These are phyloP conservation scores for Periconia sp. DNA, from an alignment of 2,329 filamentous ascomycete species.

Conservation along the genomic window DNA sequence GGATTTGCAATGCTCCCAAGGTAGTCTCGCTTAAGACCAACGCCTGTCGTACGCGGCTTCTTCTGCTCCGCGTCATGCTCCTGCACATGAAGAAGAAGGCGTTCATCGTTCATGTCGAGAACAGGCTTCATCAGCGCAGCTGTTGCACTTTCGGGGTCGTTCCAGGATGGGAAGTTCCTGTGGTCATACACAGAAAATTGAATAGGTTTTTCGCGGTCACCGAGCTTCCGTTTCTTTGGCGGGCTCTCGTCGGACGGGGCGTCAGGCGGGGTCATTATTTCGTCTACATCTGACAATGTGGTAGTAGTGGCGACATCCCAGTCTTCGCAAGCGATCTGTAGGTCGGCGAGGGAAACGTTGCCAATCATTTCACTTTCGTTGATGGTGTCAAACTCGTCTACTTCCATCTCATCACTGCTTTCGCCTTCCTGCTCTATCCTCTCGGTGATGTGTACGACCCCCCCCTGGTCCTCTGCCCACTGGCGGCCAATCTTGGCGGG, in stretches of 20 bases:
- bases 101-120: slow-evolving; percentile 86
- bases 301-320: slow-evolving; percentile 68
- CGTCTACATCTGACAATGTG: slow-evolving; percentile 36
- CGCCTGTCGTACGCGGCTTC: slow-evolving; percentile 55
- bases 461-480: slow-evolving; percentile 60
- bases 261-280: slow-evolving; percentile 33
- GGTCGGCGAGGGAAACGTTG: slow-evolving; percentile 78
- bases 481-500: slow-evolving; percentile 56
- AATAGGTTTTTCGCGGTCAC: slow-evolving; percentile 28
- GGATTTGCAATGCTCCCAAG: slow-evolving; percentile 74
- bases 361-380: slow-evolving; percentile 71
- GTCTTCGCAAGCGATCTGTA: slow-evolving; percentile 84
- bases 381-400: slow-evolving; percentile 58
- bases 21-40: slow-evolving; percentile 68
- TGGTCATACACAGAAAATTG: slow-evolving; percentile 45
- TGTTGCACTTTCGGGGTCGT: slow-evolving; percentile 78
- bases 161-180: slow-evolving; percentile 66
- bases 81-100: slow-evolving; percentile 81
- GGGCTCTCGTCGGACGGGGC: slow-evolving; percentile 43
- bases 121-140: slow-evolving; percentile 78
- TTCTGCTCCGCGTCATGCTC: slow-evolving; percentile 69
- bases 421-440: slow-evolving; percentile 54
- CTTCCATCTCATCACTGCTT: slow-evolving; percentile 50
- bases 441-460: slow-evolving; percentile 55
- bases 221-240: slow-evolving; percentile 70